These are phyloP conservation scores for Myriangium duriaei DNA, from an alignment of 2,329 filamentous ascomycete species.

Conservation along the genomic window DNA sequence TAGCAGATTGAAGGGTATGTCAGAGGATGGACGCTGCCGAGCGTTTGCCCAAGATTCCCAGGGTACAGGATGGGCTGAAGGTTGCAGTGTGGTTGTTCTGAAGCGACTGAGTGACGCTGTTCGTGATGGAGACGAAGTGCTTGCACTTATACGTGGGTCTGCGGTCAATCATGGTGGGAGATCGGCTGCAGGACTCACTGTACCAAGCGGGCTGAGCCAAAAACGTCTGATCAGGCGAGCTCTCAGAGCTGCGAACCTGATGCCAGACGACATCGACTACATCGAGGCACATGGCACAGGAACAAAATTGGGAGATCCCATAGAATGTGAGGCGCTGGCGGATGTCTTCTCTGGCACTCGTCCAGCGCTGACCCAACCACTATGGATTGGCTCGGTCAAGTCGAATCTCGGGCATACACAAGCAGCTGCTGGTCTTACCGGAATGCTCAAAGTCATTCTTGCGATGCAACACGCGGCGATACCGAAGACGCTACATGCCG, in stretches of 20 bases:
- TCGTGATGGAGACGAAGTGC: slow-evolving; percentile 32
- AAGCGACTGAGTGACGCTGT: slow-evolving; percentile 40
- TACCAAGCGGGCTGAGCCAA: slow-evolving; percentile 28
- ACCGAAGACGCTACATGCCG: slow-evolving; percentile 28
- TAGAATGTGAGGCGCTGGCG: slow-evolving; percentile 17
- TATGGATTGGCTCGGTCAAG: slow-evolving; percentile 18
- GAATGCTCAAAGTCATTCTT: slow-evolving; percentile 51
- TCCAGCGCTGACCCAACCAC: too few species aligned
- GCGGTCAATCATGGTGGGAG: slow-evolving; percentile 28
- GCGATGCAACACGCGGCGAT: slow-evolving; percentile 53
- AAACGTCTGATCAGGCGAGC: slow-evolving; percentile 22
- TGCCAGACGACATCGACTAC: too few species aligned
- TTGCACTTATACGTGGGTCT: slow-evolving; percentile 26
- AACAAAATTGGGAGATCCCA: slow-evolving; percentile 18
- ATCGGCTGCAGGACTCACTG: slow-evolving; percentile 30
- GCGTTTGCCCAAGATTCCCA: slow-evolving; percentile 28
- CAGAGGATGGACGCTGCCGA: slow-evolving; percentile 17
- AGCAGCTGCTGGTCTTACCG: slow-evolving; percentile 30
- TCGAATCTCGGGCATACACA: slow-evolving; percentile 21
- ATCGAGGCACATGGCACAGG: slow-evolving; percentile 21
- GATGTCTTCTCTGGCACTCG: slow-evolving; percentile 3
- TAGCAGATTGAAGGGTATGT: slow-evolving; percentile 23
- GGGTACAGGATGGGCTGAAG: slow-evolving; percentile 44
- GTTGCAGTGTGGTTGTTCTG: slow-evolving; percentile 37
- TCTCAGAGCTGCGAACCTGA: slow-evolving; percentile 26